Conservation (phyloP, 176 grass and related monocot species). For the Hyparrhenia diplandra region DNA sequence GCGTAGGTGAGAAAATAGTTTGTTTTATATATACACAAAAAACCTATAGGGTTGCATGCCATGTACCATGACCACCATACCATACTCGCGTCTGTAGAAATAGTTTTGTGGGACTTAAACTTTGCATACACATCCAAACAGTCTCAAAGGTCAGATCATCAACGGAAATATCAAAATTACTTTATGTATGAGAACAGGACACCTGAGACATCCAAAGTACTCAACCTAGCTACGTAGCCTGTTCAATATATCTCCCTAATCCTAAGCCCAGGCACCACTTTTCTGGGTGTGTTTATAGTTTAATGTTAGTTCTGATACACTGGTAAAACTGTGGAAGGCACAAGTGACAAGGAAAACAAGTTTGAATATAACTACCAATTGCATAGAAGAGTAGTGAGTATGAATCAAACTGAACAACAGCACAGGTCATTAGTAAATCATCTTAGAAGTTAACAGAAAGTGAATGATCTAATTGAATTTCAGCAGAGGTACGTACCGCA, state of each 20-base stretch:
- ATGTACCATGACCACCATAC: neutral
- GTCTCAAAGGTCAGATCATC: neutral
- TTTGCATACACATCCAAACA: neutral
- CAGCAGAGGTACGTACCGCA: conserved; percentile 55
- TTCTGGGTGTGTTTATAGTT: neutral
- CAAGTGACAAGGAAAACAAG: neutral
- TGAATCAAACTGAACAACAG: neutral
- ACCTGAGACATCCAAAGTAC: neutral
- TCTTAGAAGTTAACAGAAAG: conserved; percentile 1
- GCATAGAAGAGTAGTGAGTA: neutral
- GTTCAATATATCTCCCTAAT: neutral
- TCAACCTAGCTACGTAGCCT: neutral
- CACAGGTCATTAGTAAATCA: neutral
- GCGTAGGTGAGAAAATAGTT: neutral
- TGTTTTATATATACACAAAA: neutral
- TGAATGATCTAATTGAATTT: conserved; percentile 11
- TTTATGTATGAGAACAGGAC: neutral
- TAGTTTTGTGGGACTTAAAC: neutral
- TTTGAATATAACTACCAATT: neutral
- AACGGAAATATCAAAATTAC: neutral
- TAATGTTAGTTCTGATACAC: neutral
- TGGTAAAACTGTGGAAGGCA: neutral
- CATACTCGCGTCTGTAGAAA: neutral
- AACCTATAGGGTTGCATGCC: neutral
- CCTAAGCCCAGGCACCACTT: too few relatives aligned